A percentile compares a stretch with the other conserved stretches of the same genome.
phyloP scores from a whole-genome alignment of 2,329 filamentous ascomycete species.

The Monosporascus sp. region DNA sequence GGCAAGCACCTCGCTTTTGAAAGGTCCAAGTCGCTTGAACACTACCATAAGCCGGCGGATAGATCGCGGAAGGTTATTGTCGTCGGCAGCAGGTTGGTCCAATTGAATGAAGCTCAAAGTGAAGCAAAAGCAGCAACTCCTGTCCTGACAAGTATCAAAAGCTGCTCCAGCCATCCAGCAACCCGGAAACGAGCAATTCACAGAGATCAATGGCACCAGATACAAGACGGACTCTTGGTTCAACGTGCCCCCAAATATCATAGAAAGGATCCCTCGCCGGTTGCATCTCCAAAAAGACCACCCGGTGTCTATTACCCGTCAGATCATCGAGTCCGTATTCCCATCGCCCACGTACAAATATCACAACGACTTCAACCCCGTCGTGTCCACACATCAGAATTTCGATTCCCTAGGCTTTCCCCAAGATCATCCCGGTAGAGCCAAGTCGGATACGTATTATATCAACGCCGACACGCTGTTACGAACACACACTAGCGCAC shows the following conservation, averaged over 20 bases:
- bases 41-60: constrained; percentile 6
- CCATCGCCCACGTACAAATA: constrained; percentile 66
- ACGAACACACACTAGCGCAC: constrained; percentile 90
- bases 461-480: constrained; percentile 79
- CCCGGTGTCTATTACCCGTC: constrained; percentile 82
- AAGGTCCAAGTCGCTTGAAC: constrained; percentile 5
- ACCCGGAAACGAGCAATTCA: constrained; percentile 25
- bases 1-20: constrained; percentile 5
- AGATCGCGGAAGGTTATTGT: constrained; percentile 12
- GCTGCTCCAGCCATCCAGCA: constrained; percentile 6
- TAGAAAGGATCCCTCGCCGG: constrained; percentile 66
- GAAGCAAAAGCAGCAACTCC: constrained; percentile 3
- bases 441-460: constrained; percentile 91
- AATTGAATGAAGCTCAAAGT: neutral
- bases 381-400: constrained; percentile 82
- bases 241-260: constrained; percentile 74
- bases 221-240: constrained; percentile 77
- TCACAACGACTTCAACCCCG: constrained; percentile 74
- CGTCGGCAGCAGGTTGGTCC: constrained; percentile 17
- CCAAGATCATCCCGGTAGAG: constrained; percentile 79
- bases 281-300: constrained; percentile 92
- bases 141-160: constrained; percentile 11
- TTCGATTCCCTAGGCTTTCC: constrained; percentile 97
- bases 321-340: constrained; percentile 89
- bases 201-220: constrained; percentile 57